A percentile compares a stretch with the other conserved stretches of the same genome.
phyloP scores from a whole-genome alignment of 176 grass and related monocot species.

The Microstegium vimineum region DNA sequence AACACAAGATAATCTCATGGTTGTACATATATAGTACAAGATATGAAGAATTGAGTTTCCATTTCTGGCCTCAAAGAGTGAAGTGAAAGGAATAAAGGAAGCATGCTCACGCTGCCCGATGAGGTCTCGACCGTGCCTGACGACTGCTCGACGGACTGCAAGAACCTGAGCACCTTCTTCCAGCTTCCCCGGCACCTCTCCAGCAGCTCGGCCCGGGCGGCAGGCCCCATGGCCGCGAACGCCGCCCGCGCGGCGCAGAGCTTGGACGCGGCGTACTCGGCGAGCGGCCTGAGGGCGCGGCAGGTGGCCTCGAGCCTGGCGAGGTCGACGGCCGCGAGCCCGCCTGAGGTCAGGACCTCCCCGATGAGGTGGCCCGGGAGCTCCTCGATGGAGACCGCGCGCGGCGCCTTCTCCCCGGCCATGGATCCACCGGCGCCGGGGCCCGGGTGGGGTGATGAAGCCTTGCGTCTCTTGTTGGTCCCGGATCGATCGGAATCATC shows the following conservation, averaged over 20 bases:
- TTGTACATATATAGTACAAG: background rate
- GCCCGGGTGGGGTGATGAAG: background rate
- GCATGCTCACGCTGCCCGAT: slow-evolving; percentile 63
- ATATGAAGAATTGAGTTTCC: slow-evolving; percentile 11
- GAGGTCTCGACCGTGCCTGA: slow-evolving; percentile 70
- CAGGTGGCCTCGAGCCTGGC: slow-evolving; percentile 78
- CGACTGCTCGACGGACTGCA: slow-evolving; percentile 83
- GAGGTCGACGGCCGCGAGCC: slow-evolving; percentile 61
- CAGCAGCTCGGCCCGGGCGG: slow-evolving; percentile 47
- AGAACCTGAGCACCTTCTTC: slow-evolving; percentile 95
- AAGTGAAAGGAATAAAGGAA: background rate
- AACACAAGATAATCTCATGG: background rate
- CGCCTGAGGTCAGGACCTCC: slow-evolving; percentile 75
- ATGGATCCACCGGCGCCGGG: slow-evolving; percentile 30
- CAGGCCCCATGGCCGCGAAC: slow-evolving; percentile 42
- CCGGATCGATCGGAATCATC: slow-evolving; percentile 38
- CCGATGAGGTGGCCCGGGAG: slow-evolving; percentile 73
- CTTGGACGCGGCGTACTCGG: slow-evolving; percentile 72
- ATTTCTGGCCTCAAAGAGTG: background rate
- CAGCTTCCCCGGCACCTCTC: slow-evolving; percentile 75
- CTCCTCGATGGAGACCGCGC: slow-evolving; percentile 72
- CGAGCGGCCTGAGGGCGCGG: slow-evolving; percentile 63
- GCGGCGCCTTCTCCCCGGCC: slow-evolving; percentile 50
- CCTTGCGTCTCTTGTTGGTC: slow-evolving; percentile 1
- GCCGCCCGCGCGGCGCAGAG: slow-evolving; percentile 51